A percentile compares a stretch with the other conserved stretches of the same genome.
Evolutionary conservation across 495 filamentous ascomycete genomes (phyloP).

Genomic region (Barbatosphaeria neglecta): DNA sequence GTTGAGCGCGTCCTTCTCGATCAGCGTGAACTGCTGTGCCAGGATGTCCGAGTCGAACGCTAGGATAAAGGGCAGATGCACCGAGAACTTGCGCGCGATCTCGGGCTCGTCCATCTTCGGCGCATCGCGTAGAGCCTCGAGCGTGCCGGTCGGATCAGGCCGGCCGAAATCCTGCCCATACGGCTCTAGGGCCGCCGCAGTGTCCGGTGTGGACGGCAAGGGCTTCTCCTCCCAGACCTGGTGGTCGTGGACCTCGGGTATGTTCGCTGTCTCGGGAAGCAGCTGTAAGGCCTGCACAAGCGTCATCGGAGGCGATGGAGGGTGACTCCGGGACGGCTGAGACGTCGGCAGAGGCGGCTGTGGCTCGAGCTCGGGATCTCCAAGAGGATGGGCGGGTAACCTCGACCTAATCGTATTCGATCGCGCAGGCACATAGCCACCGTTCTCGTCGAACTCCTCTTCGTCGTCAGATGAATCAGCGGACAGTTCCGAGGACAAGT

Average conservation of each 20-base stretch:
- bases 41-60: constrained; percentile 82
- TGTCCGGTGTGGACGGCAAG: constrained; percentile 41
- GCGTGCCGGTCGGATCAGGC: constrained; percentile 23
- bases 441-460: constrained; percentile 27
- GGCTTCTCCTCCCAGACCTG: constrained; percentile 34
- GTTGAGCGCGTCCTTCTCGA: constrained; percentile 91
- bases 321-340: constrained; percentile 20
- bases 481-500: constrained; percentile 72
- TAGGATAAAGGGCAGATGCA: constrained; percentile 83
- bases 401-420: constrained; percentile 34
- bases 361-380: constrained; percentile 10
- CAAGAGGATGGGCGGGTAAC: constrained; percentile 53
- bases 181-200: constrained; percentile 31
- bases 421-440: constrained; percentile 14
- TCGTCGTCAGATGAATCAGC: constrained; percentile 45
- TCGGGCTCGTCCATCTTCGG: constrained; percentile 18
- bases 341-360: constrained; percentile 10
- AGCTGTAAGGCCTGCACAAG: constrained; percentile 48
- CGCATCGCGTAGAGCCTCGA: constrained; percentile 25
- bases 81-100: constrained; percentile 16
- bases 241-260: constrained; percentile 24
- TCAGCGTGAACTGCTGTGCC: constrained; percentile 87
- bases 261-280: constrained; percentile 20
- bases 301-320: constrained; percentile 72
- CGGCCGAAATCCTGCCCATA: constrained; percentile 4